Conservation (phyloP, 345 rosid species). For the Murraya koenigii region DNA sequence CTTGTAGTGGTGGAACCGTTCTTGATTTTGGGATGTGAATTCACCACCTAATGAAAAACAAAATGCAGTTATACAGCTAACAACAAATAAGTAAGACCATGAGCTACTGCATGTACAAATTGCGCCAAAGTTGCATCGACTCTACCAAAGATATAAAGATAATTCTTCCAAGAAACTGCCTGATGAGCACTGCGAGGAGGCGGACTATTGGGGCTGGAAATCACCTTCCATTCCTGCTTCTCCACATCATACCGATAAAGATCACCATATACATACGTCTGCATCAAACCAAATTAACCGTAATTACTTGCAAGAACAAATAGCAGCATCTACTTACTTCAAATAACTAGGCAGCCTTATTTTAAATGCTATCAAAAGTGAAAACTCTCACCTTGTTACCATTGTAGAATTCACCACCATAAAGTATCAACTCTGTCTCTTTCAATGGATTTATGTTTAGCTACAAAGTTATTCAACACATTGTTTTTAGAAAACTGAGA, state of each 20-base stretch:
- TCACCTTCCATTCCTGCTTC: slow-evolving; percentile 81
- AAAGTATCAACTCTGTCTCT: slow-evolving; percentile 82
- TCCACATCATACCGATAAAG: slow-evolving; percentile 87
- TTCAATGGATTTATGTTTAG: slow-evolving; percentile 74
- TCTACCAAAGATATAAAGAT: slow-evolving; percentile 86
- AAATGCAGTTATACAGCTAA: background rate
- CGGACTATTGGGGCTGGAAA: slow-evolving; percentile 94
- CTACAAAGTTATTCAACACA: slow-evolving; percentile 31
- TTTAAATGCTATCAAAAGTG: background rate
- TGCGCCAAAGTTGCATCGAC: slow-evolving; percentile 2
- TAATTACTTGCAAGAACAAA: background rate
- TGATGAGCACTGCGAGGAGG: slow-evolving; percentile 99
- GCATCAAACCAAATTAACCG: slow-evolving; percentile 24
- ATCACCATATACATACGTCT: slow-evolving; percentile 92
- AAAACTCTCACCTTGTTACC: slow-evolving; percentile 70
- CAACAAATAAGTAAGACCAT: background rate
- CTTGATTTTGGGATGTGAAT: slow-evolving; percentile 96
- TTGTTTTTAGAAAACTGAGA: background rate
- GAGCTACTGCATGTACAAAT: background rate
- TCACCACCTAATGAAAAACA: slow-evolving; percentile 69
- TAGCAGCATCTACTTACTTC: background rate
- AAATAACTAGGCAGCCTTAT: background rate
- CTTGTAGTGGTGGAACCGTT: slow-evolving; percentile 96
- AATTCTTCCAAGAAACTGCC: slow-evolving; percentile 95
- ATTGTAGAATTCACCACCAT: slow-evolving; percentile 93